phyloP scores from a whole-genome alignment of 1,284 basidiomycete species.

The Veloboletus limbatus region DNA sequence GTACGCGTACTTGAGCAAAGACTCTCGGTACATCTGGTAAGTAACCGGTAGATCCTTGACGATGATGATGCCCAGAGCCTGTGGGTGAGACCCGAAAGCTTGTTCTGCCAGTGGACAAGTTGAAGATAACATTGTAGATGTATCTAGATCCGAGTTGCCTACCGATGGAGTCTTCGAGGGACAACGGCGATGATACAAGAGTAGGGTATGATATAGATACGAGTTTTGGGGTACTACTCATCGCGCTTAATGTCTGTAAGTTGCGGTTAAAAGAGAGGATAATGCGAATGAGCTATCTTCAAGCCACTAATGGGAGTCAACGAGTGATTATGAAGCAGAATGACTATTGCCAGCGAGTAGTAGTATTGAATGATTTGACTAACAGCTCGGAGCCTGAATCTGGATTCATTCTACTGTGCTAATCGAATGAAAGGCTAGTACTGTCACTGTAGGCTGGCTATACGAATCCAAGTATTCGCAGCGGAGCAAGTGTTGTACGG shows the following conservation, averaged over 20 bases:
- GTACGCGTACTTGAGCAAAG: constrained; percentile 70
- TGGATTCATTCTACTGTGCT: too few relatives aligned
- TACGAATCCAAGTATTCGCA: too few relatives aligned
- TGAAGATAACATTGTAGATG: background rate
- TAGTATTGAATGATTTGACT: too few relatives aligned
- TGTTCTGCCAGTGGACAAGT: constrained; percentile 51
- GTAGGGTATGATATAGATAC: constrained; percentile 70
- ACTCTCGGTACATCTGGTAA: constrained; percentile 63
- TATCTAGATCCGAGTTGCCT: constrained; percentile 15
- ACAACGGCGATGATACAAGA: constrained; percentile 56
- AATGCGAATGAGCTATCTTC: constrained; percentile 10
- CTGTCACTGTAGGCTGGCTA: too few relatives aligned
- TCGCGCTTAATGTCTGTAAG: constrained; percentile 34
- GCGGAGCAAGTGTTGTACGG: too few relatives aligned
- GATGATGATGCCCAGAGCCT: constrained; percentile 77
- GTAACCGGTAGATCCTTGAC: constrained; percentile 73
- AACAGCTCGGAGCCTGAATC: too few relatives aligned
- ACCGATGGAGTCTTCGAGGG: constrained; percentile 65
- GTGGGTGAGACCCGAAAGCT: constrained; percentile 77
- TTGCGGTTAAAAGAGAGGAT: constrained; percentile 8
- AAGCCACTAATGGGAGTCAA: too few relatives aligned
- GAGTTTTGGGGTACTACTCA: constrained; percentile 51
- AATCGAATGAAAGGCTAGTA: too few relatives aligned
- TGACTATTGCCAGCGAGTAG: too few relatives aligned
- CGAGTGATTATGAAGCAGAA: too few relatives aligned